Conservation (phyloP, 2,329 filamentous ascomycete genomes). For the Cryphonectria japonica region DNA sequence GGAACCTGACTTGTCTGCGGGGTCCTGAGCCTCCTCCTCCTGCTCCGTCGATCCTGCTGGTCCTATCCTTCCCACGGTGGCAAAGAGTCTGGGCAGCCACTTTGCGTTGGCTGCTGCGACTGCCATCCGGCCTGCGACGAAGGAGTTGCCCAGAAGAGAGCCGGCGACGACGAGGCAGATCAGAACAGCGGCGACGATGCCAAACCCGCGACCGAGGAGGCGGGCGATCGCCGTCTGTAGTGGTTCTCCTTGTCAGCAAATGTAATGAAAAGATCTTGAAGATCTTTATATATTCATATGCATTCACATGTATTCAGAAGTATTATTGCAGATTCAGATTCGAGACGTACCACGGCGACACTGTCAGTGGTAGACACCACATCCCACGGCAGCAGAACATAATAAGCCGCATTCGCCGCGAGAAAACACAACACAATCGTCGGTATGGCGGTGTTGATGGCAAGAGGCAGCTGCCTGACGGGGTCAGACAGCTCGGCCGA, state of each 20-base stretch:
- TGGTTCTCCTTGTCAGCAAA: conserved; percentile 1
- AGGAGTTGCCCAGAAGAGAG: conserved; percentile 65
- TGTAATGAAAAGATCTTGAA: too few relatives aligned
- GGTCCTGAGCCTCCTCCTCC: conserved; percentile 11
- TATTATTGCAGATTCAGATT: not conserved
- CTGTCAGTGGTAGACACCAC: conserved; percentile 62
- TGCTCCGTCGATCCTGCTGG: conserved; percentile 26
- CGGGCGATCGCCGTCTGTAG: conserved; percentile 57
- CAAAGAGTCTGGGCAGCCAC: conserved; percentile 54
- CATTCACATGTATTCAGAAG: not conserved
- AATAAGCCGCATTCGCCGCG: conserved; percentile 64
- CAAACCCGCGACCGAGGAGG: conserved; percentile 57
- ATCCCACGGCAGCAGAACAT: conserved; percentile 64
- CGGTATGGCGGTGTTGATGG: conserved; percentile 64
- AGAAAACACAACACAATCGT: conserved; percentile 64
- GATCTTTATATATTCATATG: not conserved
- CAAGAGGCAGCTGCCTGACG: conserved; percentile 59
- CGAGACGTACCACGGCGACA: conserved; percentile 61
- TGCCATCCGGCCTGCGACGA: conserved; percentile 64
- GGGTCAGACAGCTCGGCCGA: conserved; percentile 56
- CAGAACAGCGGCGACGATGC: conserved; percentile 57
- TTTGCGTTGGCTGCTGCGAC: conserved; percentile 59
- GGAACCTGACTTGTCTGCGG: conserved; percentile 34
- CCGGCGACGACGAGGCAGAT: conserved; percentile 66
- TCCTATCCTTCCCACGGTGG: conserved; percentile 49